These are phyloP conservation scores for Nicotiana paniculata DNA, from an alignment of 257 asterid species.

Conservation along the genomic window DNA sequence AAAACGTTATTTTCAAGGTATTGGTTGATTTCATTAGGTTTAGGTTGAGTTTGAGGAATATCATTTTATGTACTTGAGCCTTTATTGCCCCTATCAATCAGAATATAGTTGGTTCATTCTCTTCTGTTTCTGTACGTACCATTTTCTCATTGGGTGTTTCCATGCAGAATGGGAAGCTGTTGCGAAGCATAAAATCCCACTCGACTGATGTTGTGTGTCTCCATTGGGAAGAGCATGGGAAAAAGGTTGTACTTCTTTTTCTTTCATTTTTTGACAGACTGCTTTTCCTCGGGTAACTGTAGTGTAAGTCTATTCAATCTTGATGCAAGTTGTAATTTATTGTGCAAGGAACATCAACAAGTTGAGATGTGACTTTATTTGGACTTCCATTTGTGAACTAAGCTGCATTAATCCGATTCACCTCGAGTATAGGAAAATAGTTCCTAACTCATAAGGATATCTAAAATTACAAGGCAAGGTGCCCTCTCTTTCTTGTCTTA, in stretches of 20 bases:
- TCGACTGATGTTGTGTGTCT: constrained; percentile 68
- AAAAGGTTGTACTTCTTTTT: constrained; percentile 20
- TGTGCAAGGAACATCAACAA: not conserved
- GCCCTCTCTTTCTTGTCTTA: not conserved
- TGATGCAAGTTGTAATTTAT: not conserved
- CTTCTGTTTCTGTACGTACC: not conserved
- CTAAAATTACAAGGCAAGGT: not conserved
- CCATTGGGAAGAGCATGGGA: constrained; percentile 87
- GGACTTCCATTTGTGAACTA: not conserved
- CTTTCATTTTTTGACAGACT: not conserved
- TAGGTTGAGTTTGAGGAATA: not conserved
- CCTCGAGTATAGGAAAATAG: not conserved
- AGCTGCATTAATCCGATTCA: not conserved
- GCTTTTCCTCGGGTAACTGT: not conserved
- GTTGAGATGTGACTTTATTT: not conserved
- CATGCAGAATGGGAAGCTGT: constrained; percentile 81
- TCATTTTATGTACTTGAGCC: not conserved
- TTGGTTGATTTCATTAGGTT: not conserved
- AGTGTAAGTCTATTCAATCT: not conserved
- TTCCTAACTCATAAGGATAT: not conserved
- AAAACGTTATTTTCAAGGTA: not conserved
- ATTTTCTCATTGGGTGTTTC: constrained; percentile 3
- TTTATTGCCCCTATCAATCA: not conserved
- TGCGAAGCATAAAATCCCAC: constrained; percentile 72
- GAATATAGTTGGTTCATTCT: not conserved